Percentiles rank a stretch among this genome's conserved stretches.
Conservation (phyloP, 306 rosid species). For the Castanea mollissima region DNA sequence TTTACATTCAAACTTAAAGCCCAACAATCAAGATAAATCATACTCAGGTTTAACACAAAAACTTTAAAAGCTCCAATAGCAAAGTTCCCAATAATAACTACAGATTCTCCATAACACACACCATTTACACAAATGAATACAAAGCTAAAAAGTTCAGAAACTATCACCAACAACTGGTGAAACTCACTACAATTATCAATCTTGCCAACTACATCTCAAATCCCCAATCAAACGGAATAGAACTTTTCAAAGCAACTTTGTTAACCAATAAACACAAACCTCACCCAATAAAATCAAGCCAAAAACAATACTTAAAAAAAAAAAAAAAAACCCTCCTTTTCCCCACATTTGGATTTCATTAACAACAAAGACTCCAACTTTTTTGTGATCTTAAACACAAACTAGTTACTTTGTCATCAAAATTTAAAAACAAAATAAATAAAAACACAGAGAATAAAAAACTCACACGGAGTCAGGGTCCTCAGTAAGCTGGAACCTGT, state of each 20-base stretch:
- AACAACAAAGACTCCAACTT: neutral
- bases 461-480: slow-evolving; percentile 63
- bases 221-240: neutral
- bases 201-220: slow-evolving; percentile 1
- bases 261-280: neutral
- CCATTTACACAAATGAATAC: neutral
- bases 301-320: neutral
- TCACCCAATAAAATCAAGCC: neutral
- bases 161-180: neutral
- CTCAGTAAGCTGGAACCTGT: slow-evolving; percentile 66
- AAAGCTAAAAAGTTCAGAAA: neutral
- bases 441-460: neutral
- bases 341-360: neutral
- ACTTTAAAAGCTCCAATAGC: neutral
- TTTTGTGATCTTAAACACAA: slow-evolving; percentile 11
- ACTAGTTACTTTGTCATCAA: neutral
- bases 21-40: neutral
- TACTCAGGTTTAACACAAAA: neutral
- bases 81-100: neutral
- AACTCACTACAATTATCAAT: neutral
- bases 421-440: neutral
- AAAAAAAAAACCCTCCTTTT: no score
- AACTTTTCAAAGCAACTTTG: neutral
- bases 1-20: slow-evolving; percentile 10
- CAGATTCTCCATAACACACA: neutral